These are phyloP conservation scores for Lipomyces sp. DNA, from an alignment of 805 yeast species.

Conservation along the genomic window DNA sequence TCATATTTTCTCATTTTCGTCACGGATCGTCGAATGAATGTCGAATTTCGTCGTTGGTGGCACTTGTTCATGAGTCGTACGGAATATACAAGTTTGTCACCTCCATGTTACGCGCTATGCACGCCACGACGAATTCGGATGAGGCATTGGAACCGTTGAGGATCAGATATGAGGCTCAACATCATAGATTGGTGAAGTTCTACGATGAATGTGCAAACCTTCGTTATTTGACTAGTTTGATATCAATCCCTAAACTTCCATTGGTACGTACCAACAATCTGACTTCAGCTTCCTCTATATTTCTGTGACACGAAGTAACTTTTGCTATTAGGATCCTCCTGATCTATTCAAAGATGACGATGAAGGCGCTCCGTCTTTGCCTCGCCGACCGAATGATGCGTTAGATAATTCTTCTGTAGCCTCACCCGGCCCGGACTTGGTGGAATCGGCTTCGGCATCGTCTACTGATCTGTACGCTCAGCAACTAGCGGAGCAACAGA, in stretches of 20 bases:
- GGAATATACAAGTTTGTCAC: conserved; percentile 89
- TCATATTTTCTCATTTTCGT: conserved; percentile 72
- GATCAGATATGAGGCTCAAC: conserved; percentile 73
- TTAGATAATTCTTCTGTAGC: conserved; percentile 38
- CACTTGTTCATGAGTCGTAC: conserved; percentile 86
- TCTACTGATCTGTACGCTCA: conserved; percentile 47
- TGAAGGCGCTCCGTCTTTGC: conserved; percentile 48
- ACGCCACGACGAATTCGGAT: conserved; percentile 69
- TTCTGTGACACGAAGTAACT: not conserved
- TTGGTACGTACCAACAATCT: conserved; percentile 24
- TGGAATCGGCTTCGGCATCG: not conserved
- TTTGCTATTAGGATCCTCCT: conserved; percentile 55
- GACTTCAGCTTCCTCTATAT: not conserved
- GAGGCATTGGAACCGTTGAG: conserved; percentile 78
- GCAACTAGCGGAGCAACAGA: conserved; percentile 51
- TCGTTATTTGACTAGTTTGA: conserved; percentile 76
- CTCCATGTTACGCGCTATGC: conserved; percentile 89
- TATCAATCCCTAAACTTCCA: conserved; percentile 74
- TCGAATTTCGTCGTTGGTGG: conserved; percentile 83
- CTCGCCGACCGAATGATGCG: conserved; percentile 48
- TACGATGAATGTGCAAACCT: conserved; percentile 89
- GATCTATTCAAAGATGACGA: conserved; percentile 54
- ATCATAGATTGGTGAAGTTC: conserved; percentile 71
- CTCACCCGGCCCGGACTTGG: conserved; percentile 39
- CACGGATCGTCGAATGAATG: conserved; percentile 68